Evolutionary conservation across 2,329 filamentous ascomycete species (phyloP).

Genomic region (Talaromyces amestolkiae): DNA sequence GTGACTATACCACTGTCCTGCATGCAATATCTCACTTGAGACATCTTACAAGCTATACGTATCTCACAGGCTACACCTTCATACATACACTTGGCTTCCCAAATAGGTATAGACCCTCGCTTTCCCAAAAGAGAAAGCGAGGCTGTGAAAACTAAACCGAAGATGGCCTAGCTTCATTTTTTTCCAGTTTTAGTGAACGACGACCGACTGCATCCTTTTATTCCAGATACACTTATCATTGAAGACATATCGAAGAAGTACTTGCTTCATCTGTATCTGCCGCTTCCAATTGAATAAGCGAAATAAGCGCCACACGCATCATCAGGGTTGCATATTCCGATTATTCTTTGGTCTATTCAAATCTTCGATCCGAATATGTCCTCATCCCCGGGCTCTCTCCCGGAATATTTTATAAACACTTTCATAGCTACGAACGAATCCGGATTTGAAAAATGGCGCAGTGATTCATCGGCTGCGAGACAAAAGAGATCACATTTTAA

Average conservation of each 20-base stretch:
- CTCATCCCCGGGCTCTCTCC: background rate
- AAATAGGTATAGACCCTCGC: background rate
- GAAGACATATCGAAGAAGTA: background rate
- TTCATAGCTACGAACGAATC: background rate
- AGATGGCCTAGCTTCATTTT: background rate
- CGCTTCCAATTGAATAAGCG: background rate
- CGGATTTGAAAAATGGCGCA: background rate
- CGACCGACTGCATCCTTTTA: background rate
- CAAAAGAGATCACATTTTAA: conserved; percentile 15
- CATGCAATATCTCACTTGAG: background rate
- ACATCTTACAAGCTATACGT: background rate
- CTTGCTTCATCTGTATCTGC: background rate
- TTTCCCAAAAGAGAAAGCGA: background rate
- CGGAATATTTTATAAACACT: background rate
- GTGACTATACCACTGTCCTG: background rate
- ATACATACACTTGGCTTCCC: background rate
- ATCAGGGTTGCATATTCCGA: background rate
- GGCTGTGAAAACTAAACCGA: background rate
- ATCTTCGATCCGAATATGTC: background rate
- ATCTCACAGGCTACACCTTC: background rate
- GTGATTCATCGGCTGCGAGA: background rate
- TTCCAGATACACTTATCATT: background rate
- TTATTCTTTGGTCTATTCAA: background rate
- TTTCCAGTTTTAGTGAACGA: background rate
- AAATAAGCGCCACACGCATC: background rate